Evolutionary conservation across 2,329 filamentous ascomycete species (phyloP), one percentile per base, ranked within the genome.

Genomic region (Fusarium agapanthi): DNA sequence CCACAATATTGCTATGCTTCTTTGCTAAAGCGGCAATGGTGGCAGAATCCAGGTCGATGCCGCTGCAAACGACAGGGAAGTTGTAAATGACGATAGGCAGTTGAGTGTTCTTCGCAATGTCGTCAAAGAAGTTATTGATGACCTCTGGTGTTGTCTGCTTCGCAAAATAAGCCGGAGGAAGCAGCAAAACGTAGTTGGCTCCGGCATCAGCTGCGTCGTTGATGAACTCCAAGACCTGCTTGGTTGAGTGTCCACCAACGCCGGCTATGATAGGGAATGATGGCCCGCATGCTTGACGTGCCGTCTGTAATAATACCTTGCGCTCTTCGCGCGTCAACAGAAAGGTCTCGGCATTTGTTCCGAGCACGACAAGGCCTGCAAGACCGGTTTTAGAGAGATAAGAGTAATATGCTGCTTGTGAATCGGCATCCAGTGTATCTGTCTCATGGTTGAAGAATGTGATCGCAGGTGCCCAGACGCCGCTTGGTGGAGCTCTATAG

Each of bases 241-340:
- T 86, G 12, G 89, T 91, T 9, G 88, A 90, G 79, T 92, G 90
- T 4, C 88, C 90, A 30, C 89, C 86, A 9, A 90, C 88, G 24
- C 91, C 91, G 82, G 56, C 95, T 86, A 96, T 95, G 72, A 97
- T 87, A 38, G 95, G 95, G 81, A 95, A 97, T 79, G 95, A 91
- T 1, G 94, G 93, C 0, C 95, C 95, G 43, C 96, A 92, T 65
- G 89, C 89, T 77, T 93, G 92, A 53, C 95, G 90, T 81, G 90
- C 90, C 7, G 87, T 83, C 41, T 83, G 78, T n/a, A 93, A 83
- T 5, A 92, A 84, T 43, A 83, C 82, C 59, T 82, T 83, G 55
- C 89, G 86, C 79, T 91, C 89, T 72, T 88, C 86, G 28, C 88
- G 88, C 5, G 88, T 89, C 34, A 89, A 71, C 38, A 89, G 83